A percentile compares a stretch with the other conserved stretches of the same genome.
These are phyloP conservation scores for Tetrapyrgos nigripes DNA, from an alignment of 1,284 basidiomycete genomes.

Conservation along the genomic window DNA sequence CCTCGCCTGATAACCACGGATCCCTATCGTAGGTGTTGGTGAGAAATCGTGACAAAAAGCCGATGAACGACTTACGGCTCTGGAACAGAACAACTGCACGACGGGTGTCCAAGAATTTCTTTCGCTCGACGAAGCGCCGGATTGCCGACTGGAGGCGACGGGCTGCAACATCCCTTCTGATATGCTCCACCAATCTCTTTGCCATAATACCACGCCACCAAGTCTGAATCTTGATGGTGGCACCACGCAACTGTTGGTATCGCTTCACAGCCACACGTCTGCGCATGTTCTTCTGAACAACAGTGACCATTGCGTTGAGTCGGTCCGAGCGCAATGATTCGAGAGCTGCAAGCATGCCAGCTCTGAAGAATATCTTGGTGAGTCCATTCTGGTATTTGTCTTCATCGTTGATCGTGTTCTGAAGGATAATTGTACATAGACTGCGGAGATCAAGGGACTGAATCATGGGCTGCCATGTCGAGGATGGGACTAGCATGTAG, in stretches of 20 bases:
- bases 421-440: conserved; percentile 88
- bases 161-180: conserved; percentile 81
- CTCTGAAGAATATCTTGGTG: conserved; percentile 99
- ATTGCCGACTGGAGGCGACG: conserved; percentile 78
- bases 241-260: conserved; percentile 76
- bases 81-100: conserved; percentile 80
- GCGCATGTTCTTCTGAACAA: conserved; percentile 97
- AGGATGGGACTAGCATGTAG: conserved; percentile 94
- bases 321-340: conserved; percentile 90
- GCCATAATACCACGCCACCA: conserved; percentile 93
- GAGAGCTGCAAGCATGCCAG: conserved; percentile 98
- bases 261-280: conserved; percentile 84
- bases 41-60: conserved; percentile 15
- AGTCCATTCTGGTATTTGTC: conserved; percentile 98
- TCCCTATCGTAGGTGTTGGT: conserved; percentile 50
- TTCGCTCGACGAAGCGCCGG: conserved; percentile 80
- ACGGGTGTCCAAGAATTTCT: conserved; percentile 70
- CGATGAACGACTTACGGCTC: conserved; percentile 70
- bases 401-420: conserved; percentile 87
- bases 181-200: conserved; percentile 70
- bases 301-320: conserved; percentile 90
- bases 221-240: conserved; percentile 89
- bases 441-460: conserved; percentile 80
- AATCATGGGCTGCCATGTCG: conserved; percentile 86
- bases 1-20: conserved; percentile 85